Percentiles rank a stretch among this genome's conserved stretches.
Conservation (phyloP, 208 protist species). For the Porcisia deanei region DNA sequence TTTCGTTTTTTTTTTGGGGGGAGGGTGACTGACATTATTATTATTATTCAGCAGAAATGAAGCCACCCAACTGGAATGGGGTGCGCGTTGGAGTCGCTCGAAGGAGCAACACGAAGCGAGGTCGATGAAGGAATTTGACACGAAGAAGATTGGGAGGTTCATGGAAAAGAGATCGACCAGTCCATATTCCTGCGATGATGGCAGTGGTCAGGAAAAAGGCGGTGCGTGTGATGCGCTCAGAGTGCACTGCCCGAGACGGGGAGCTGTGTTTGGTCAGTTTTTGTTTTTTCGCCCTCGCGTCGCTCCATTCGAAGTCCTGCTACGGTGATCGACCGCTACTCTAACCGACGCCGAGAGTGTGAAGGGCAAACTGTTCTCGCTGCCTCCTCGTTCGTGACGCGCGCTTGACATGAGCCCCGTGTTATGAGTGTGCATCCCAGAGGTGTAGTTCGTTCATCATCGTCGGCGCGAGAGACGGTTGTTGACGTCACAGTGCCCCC, state of each 20-base stretch:
- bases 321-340: neutral
- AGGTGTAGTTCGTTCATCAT: neutral
- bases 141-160: neutral
- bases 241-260: neutral
- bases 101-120: neutral
- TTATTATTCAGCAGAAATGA: neutral
- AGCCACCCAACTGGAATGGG: neutral
- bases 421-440: neutral
- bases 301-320: neutral
- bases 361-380: too few relatives aligned
- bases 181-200: neutral
- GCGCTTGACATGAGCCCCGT: neutral
- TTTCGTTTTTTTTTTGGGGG: neutral
- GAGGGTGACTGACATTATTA: neutral
- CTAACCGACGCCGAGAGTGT: neutral
- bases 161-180: neutral
- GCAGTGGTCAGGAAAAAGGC: neutral
- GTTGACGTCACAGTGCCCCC: neutral
- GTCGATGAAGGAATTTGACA: neutral
- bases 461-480: neutral
- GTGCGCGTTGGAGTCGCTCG: neutral
- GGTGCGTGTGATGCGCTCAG: neutral
- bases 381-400: too few relatives aligned
- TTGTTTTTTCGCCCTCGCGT: neutral
- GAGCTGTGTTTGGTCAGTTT: neutral